Base-by-base conservation (phyloP, 1,139 yeast species). In the Pichia sp. region DNA sequence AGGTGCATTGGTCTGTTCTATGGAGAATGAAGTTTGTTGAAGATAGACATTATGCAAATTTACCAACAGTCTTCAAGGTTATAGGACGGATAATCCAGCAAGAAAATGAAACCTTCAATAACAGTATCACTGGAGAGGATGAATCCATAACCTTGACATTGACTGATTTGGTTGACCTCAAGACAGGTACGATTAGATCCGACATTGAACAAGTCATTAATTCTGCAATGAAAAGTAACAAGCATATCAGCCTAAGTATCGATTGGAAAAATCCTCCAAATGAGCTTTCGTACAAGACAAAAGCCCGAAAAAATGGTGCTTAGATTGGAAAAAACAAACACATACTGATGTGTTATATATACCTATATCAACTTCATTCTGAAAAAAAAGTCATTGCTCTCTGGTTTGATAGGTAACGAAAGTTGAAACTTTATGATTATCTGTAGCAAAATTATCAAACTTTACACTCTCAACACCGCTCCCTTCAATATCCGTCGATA, bases 341-440 rank as follows among this genome's bases (percentile, higher is more conserved):
- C 23, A 19, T 19, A 19, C 23, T 19, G 23, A 19, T 19, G 23
- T 19, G 23, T 13, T 13, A 8, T 13, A 11, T 36, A 36, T 5
- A 13, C 40, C 8, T 5, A 15, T 5, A 5, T 36, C 40, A 11
- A 8, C 15, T 36, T 36, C n/a, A 11, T 5, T 19, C 29, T 31
- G 43, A 26, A n/a, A 19, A 19, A 19, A 19, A 19, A 23, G 19
- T 47, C 19, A 45, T 45, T 52, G 57, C 13, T 61, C 55, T 44
- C 51, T 54, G 5, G 60, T 50, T 48, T 57, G 83, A 67, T 90
- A 90, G 56, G 89, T 87, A 8, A 90, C 97, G 52, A 80, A 74
- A 0, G 96, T 85, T 13, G 88, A 89, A 23, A 90, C 84, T 54
- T 80, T 78, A 68, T 89, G 96, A 32, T 80, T 75, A 54, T 77